Evolutionary conservation across 495 filamentous ascomycete genomes (phyloP).

Genomic region (Bacidia rubella): DNA sequence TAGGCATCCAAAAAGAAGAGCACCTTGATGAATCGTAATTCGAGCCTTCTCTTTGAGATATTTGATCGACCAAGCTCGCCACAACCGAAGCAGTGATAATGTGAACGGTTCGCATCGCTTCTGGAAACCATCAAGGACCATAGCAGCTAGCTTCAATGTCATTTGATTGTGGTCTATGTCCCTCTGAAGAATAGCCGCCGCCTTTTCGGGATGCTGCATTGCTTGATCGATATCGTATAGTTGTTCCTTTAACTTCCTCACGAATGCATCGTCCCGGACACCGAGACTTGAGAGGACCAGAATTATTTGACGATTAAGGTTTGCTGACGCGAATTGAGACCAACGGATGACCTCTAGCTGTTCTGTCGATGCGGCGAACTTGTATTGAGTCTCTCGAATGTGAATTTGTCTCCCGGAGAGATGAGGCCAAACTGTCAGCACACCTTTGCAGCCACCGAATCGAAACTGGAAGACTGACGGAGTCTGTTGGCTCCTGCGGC

Average conservation of each 20-base stretch:
- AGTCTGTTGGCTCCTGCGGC: conserved; percentile 27
- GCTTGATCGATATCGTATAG: conserved; percentile 50
- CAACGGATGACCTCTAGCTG: conserved; percentile 74
- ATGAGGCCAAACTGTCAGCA: conserved; percentile 59
- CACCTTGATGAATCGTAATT: conserved; percentile 67
- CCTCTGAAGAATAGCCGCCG: conserved; percentile 50
- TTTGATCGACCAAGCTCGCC: conserved; percentile 73
- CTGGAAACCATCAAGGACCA: conserved; percentile 76
- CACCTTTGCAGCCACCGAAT: conserved; percentile 80
- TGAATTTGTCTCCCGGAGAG: conserved; percentile 47
- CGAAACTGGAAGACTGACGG: conserved; percentile 89
- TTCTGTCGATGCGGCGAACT: conserved; percentile 61
- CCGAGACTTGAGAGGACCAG: conserved; percentile 67
- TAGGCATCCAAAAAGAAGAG: conserved; percentile 76
- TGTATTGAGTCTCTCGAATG: conserved; percentile 72
- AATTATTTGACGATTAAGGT: conserved; percentile 83
- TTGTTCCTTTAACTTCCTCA: conserved; percentile 49
- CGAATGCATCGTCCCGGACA: conserved; percentile 53
- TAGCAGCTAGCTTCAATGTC: conserved; percentile 55
- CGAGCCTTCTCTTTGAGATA: conserved; percentile 84
- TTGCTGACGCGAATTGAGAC: conserved; percentile 58
- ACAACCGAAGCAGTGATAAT: conserved; percentile 56
- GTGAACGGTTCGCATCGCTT: conserved; percentile 63
- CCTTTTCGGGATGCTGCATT: conserved; percentile 48
- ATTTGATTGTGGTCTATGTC: conserved; percentile 79